These are phyloP conservation scores for Linanthus parryae DNA, from an alignment of 148 eudicot species.

Conservation along the genomic window DNA sequence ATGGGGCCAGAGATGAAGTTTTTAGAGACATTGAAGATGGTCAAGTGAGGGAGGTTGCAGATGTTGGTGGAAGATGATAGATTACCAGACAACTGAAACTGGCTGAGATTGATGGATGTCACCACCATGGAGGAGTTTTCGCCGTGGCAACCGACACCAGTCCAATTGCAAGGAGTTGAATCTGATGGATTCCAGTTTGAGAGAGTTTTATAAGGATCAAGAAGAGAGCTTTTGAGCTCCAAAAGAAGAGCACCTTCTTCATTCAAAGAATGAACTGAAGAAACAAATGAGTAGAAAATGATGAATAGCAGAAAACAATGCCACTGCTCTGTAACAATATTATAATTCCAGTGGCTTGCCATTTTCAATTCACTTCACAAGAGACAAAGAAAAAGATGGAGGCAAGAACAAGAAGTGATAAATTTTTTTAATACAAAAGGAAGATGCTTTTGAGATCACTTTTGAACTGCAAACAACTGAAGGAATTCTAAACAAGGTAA, in stretches of 20 bases:
- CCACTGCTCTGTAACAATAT: slow-evolving; percentile 3
- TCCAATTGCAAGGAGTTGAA: slow-evolving; percentile 46
- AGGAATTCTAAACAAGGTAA: neutral
- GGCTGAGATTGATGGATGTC: slow-evolving; percentile 26
- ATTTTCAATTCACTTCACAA: too few species aligned
- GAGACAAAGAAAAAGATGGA: neutral
- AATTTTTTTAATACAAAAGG: neutral
- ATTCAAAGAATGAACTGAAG: slow-evolving; percentile 32
- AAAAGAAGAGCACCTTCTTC: slow-evolving; percentile 42
- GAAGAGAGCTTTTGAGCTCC: slow-evolving; percentile 36
- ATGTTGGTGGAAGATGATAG: slow-evolving; percentile 36
- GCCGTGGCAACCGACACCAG: slow-evolving; percentile 28
- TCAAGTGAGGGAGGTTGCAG: slow-evolving; percentile 36
- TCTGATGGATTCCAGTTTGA: slow-evolving; percentile 33
- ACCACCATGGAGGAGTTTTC: slow-evolving; percentile 27
- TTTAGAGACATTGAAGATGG: slow-evolving; percentile 23
- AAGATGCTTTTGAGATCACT: neutral
- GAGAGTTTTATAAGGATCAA: slow-evolving; percentile 32
- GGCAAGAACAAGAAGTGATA: neutral
- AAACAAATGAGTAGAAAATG: slow-evolving; percentile 10
- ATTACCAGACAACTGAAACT: slow-evolving; percentile 32
- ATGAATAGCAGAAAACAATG: slow-evolving; percentile 14
- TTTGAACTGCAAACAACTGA: neutral
- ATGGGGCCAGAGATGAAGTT: slow-evolving; percentile 50
- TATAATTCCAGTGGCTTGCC: slow-evolving; percentile 17